Evolutionary conservation across 1,284 basidiomycete species (phyloP), one percentile per base, ranked within the genome.

Genomic region (Anthracocystis setariae): DNA sequence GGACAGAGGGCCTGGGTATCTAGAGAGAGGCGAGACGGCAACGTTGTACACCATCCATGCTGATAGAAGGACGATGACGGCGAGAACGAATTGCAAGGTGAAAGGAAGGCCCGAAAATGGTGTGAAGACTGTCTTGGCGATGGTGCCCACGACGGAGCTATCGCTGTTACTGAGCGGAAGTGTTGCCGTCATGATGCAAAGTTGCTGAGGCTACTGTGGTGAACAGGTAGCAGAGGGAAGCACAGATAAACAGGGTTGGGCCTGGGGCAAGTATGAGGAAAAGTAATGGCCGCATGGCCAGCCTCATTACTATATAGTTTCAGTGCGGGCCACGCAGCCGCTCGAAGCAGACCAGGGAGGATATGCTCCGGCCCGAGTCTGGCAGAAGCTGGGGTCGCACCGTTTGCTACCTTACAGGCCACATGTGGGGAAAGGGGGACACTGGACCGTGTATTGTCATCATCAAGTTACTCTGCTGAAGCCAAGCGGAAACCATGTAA

Each of bases 1-100:
- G 10, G 67, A 60, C 13, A 74, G 45, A 0, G 74, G 74, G 2
- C 74, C 74, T 2, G 74, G 74, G 38, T 66, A 67, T 23, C 62
- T 56, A 13, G 74, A 53, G 3, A 74, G 60, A 5, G 74, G 74
- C 3, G 71, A 74, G 15, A 76, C 25, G 17, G 53, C 48, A 24
- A 58, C 8, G 44, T 69, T 71, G 58, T 76, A 73, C 15, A 55
- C 9, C 53, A 65, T 62, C 62, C 62, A 71, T 27, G 43, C 58
- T n/a, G 42, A 44, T 8, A 50, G 33, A 10, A 71, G 39, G 1
- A 23, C 32, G n/a, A 46, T 4, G 13, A 33, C 35, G 24, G 42
- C 55, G 12, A 55, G 17, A 17, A 62, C 18, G 20, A 65, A 35
- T 46, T 66, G 68, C 7, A 57, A 3, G 2, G 46, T 37, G 5